Conservation (phyloP, 345 rosid genomes). For the Trapa incisa region DNA sequence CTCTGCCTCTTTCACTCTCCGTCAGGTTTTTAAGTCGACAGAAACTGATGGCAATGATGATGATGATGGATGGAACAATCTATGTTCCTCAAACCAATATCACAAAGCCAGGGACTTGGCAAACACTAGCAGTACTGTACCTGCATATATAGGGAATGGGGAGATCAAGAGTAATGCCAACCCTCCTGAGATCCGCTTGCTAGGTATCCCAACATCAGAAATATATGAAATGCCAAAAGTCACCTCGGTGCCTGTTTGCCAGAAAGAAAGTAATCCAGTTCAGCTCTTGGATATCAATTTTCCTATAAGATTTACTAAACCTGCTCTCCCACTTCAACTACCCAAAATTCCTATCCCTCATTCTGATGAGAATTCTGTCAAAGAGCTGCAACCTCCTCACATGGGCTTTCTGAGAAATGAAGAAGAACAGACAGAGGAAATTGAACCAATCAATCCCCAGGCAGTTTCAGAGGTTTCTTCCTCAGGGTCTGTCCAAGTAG, state of each 20-base stretch:
- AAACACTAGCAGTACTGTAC: conserved; percentile 30
- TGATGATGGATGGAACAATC: conserved; percentile 22
- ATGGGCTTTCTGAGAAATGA: conserved; percentile 15
- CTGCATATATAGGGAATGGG: conserved; percentile 28
- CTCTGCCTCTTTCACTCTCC: conserved; percentile 73
- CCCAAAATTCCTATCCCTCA: conserved; percentile 18
- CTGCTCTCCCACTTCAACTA: conserved; percentile 14
- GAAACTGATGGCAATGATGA: conserved; percentile 22
- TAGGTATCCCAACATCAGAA: conserved; percentile 86
- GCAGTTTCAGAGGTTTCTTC: conserved; percentile 46
- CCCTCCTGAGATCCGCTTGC: conserved; percentile 40
- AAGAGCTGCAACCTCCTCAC: conserved; percentile 15
- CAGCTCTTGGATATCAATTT: conserved; percentile 90
- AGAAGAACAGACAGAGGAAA: conserved; percentile 16
- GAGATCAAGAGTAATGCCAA: conserved; percentile 23
- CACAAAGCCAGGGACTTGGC: conserved; percentile 30
- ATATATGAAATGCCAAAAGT: conserved; percentile 71
- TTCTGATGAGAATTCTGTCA: conserved; percentile 20
- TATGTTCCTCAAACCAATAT: conserved; percentile 40
- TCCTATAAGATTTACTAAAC: conserved; percentile 45
- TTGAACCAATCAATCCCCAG: conserved; percentile 11
- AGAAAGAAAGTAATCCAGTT: conserved; percentile 37
- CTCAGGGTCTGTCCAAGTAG: conserved; percentile 54
- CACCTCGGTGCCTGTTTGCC: conserved; percentile 52
- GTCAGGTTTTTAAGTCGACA: conserved; percentile 63